Evolutionary conservation across 1,284 basidiomycete species (phyloP).

Genomic region (Cerioporus squamosus): DNA sequence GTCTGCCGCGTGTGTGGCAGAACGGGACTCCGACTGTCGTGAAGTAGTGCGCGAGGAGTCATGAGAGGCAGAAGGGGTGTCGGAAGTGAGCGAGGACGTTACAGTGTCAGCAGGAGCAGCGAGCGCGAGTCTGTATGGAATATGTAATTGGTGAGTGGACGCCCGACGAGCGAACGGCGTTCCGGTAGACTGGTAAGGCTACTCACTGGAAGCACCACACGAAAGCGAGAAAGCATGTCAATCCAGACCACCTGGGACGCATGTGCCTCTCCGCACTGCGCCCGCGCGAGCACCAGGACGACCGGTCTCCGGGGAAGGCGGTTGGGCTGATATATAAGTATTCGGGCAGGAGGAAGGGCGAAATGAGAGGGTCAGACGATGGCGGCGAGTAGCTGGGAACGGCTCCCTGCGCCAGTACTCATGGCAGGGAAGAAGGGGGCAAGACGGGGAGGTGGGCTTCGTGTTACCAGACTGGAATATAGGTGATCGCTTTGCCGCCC

Average conservation of each 20-base stretch:
- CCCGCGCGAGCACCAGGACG: constrained; percentile 2
- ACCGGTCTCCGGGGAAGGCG: not conserved
- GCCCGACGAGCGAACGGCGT: not conserved
- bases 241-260: constrained; percentile 16
- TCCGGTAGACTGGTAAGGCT: not conserved
- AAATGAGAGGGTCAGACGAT: constrained; percentile 2
- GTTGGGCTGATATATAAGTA: not conserved
- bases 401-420: constrained; percentile 15
- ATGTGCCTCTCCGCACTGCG: constrained; percentile 22
- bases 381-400: constrained; percentile 9
- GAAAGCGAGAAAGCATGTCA: constrained; percentile 12
- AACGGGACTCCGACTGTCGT: not conserved
- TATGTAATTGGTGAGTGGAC: not conserved
- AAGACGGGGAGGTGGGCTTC: not conserved
- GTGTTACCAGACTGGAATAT: constrained; percentile 5
- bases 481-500: not conserved
- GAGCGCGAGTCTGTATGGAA: constrained; percentile 9
- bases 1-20: not conserved
- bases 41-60: not conserved
- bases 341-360: not conserved
- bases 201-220: constrained; percentile 15
- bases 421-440: constrained; percentile 23
- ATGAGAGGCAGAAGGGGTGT: not conserved
- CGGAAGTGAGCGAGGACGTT: not conserved
- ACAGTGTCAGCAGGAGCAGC: constrained; percentile 15